Evolutionary conservation across 345 rosid genomes (phyloP).

Genomic region (rapeseed (Brassica napus)): DNA sequence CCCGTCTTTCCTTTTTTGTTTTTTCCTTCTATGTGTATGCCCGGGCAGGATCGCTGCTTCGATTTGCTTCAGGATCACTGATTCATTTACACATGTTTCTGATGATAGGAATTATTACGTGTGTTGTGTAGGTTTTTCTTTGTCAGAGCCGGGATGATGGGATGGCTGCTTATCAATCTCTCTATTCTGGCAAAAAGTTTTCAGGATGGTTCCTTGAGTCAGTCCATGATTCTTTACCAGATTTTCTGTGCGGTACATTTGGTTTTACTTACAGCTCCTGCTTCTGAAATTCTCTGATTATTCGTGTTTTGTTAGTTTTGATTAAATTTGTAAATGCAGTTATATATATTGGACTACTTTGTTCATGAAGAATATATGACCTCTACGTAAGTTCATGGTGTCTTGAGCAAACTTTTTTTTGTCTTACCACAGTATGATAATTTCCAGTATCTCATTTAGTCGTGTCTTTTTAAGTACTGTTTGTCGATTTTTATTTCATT

Average conservation of each 20-base stretch:
- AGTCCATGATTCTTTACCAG: not conserved
- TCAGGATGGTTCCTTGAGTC: not conserved
- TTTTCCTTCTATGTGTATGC: not conserved
- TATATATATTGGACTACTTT: not conserved
- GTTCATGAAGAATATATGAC: not conserved
- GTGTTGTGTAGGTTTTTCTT: not conserved
- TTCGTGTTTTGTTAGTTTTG: not conserved
- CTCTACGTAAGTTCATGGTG: not conserved
- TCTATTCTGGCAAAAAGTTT: not conserved
- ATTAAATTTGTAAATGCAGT: not conserved
- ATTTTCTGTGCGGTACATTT: not conserved
- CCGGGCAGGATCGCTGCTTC: conserved; percentile 1
- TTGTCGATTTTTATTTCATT: not conserved
- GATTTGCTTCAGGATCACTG: conserved; percentile 3
- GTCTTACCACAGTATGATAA: not conserved
- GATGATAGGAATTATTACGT: conserved; percentile 9
- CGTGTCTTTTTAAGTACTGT: not conserved
- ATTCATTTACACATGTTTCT: not conserved
- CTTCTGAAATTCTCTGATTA: not conserved
- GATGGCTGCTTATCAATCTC: not conserved
- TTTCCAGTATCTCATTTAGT: not conserved
- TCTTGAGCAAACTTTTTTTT: not conserved
- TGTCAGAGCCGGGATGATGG: not conserved
- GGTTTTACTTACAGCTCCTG: not conserved
- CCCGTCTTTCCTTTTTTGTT: conserved; percentile 27